phyloP scores from a whole-genome alignment of 164 flowering plant genomes.

The Aristolochia contorta region DNA sequence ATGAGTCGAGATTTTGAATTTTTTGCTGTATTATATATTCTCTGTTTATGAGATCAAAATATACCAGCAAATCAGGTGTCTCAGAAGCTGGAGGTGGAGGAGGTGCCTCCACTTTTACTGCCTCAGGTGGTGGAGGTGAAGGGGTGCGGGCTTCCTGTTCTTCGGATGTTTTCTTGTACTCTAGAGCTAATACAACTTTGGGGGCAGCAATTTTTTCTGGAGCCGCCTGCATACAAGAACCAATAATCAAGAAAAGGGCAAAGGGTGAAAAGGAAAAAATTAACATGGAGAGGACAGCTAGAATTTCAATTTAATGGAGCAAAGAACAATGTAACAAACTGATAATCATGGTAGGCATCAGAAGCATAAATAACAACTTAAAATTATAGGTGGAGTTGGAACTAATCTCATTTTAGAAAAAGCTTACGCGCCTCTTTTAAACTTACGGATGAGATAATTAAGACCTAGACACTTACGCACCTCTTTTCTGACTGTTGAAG shows the following conservation, averaged over 20 bases:
- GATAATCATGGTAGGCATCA: background rate
- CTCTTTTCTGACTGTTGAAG: conserved; percentile 60
- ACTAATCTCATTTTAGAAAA: no score
- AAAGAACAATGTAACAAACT: background rate
- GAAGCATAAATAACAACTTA: background rate
- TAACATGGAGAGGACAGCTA: background rate
- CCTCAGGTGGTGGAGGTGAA: conserved; percentile 52
- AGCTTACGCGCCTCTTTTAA: background rate
- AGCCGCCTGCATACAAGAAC: conserved; percentile 27
- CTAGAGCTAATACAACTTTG: conserved; percentile 66
- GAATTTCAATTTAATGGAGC: background rate
- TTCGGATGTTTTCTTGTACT: conserved; percentile 58
- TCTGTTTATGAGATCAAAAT: background rate
- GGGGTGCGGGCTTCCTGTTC: conserved; percentile 32
- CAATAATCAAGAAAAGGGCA: background rate
- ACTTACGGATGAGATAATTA: background rate
- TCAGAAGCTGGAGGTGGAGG: conserved; percentile 27
- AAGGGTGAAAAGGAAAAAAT: background rate
- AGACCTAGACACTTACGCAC: conserved; percentile 18
- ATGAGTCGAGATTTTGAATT: background rate
- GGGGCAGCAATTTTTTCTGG: conserved; percentile 45
- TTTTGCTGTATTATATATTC: background rate
- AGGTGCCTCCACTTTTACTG: conserved; percentile 54
- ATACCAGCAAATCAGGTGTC: conserved; percentile 84
- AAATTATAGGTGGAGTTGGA: no score